These are phyloP conservation scores for Aspergillus felis DNA, from an alignment of 2,329 filamentous ascomycete genomes.

Conservation along the genomic window DNA sequence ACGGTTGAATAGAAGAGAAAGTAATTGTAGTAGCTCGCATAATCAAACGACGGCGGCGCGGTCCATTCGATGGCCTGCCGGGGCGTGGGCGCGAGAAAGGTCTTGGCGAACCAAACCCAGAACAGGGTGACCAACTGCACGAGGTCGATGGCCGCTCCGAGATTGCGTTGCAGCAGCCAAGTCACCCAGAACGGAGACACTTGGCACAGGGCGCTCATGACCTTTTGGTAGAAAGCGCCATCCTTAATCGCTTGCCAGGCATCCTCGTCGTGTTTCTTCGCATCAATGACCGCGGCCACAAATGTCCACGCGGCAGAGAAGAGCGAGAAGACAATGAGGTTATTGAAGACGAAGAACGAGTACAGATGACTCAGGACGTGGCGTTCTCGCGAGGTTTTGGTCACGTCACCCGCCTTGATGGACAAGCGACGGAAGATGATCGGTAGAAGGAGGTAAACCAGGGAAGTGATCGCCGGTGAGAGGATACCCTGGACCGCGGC, in stretches of 20 bases:
- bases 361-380: slow-evolving; percentile 90
- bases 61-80: slow-evolving; percentile 88
- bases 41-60: slow-evolving; percentile 88
- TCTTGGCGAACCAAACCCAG: slow-evolving; percentile 80
- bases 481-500: slow-evolving; percentile 86
- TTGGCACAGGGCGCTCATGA: slow-evolving; percentile 72
- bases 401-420: slow-evolving; percentile 78
- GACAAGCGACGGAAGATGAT: slow-evolving; percentile 87
- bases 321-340: slow-evolving; percentile 86
- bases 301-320: slow-evolving; percentile 81
- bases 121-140: slow-evolving; percentile 79
- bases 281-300: slow-evolving; percentile 60
- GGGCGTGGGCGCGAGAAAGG: slow-evolving; percentile 82
- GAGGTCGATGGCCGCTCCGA: slow-evolving; percentile 92
- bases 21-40: slow-evolving; percentile 96
- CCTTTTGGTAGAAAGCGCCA: slow-evolving; percentile 57
- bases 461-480: slow-evolving; percentile 79
- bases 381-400: slow-evolving; percentile 85
- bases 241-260: slow-evolving; percentile 67
- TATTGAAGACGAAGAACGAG: slow-evolving; percentile 97
- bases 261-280: slow-evolving; percentile 54
- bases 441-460: slow-evolving; percentile 82
- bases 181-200: slow-evolving; percentile 93
- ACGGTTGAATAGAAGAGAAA: slow-evolving; percentile 94
- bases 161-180: slow-evolving; percentile 86